Evolutionary conservation across 1,284 basidiomycete genomes (phyloP), one percentile per base, ranked within the genome.

Genomic region (Chalciporus sp.): DNA sequence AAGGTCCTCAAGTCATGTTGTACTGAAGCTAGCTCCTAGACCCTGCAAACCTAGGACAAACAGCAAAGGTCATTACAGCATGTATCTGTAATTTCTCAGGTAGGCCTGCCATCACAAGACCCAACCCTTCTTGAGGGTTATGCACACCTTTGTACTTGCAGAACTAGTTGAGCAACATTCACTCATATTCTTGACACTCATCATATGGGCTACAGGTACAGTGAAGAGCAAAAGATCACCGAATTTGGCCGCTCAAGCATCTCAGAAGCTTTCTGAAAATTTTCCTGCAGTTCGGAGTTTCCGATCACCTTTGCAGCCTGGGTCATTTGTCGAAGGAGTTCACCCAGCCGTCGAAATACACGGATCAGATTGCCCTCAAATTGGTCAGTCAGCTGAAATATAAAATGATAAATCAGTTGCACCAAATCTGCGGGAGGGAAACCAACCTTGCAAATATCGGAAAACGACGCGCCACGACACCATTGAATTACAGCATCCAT

Each of bases 401-500:
- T 26, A 28, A 17, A 8, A 37, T 17, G 41, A 17, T 23, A 29
- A 52, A 33, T 31, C 19, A 1, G 11, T 44, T 48, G 17, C 41
- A 26, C 47, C 29, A 40, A 35, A 35, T 35, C 14, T 35, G 33
- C 7, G 6, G 6, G 31, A 31, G 16, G 45, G 52, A 19, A 1
- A 56, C 83, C 46, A 51, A 92, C 93, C 84, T 98, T 97, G 83
- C 92, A 95, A 56, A 98, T 95, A 39, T 99, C 95, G 1, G 91
- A 79, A 73, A 99, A 99, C 31, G 92, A 92, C n/a, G 94, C 92
- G 1, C 97, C 97, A 31, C 93, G 86, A 75, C 96, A 99, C 97
- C 97, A 99, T 63, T 95, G 90, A 54, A 95, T 81, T 19, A 99
- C 96, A 5, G 91, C 90, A 62, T 98, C 96, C 94, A 98, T 98